Evolutionary conservation across 139 green algal species (phyloP).

Genomic region (Gonium pectorale): DNA sequence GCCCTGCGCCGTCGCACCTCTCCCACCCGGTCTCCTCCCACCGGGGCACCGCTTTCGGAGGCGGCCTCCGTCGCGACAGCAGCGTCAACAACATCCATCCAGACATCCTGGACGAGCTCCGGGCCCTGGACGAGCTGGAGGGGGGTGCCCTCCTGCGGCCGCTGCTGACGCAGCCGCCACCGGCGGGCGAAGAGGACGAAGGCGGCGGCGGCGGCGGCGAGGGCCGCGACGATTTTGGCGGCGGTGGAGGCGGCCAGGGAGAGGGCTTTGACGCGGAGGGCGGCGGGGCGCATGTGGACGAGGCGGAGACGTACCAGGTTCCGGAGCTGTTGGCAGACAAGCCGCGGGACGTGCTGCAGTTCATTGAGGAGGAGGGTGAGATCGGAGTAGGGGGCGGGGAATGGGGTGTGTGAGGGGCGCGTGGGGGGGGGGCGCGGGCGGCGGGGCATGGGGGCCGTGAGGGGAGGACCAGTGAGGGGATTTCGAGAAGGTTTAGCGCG

Average conservation of each 20-base stretch:
- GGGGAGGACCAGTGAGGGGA: background rate
- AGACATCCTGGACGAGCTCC: constrained; percentile 33
- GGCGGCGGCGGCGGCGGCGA: background rate
- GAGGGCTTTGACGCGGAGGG: background rate
- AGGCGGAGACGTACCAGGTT: constrained; percentile 38
- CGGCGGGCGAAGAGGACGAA: background rate
- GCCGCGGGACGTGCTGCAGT: constrained; percentile 42
- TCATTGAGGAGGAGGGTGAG: constrained; percentile 45
- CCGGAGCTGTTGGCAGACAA: constrained; percentile 38
- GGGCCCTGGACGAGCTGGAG: constrained; percentile 37
- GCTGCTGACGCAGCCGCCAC: constrained; percentile 26
- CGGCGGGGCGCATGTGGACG: constrained; percentile 23
- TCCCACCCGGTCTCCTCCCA: background rate
- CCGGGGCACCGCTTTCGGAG: background rate
- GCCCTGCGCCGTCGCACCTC: background rate
- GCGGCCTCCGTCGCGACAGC: background rate
- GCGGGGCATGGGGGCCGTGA: background rate
- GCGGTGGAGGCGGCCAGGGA: background rate
- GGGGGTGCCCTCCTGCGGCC: constrained; percentile 33
- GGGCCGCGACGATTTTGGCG: background rate
- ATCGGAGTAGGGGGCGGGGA: no score
- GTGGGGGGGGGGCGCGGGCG: no score
- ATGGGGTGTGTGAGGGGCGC: background rate
- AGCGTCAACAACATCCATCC: constrained; percentile 17
- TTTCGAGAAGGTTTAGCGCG: no score